Conservation (phyloP, 805 yeast genomes). For the Candida germanica region DNA sequence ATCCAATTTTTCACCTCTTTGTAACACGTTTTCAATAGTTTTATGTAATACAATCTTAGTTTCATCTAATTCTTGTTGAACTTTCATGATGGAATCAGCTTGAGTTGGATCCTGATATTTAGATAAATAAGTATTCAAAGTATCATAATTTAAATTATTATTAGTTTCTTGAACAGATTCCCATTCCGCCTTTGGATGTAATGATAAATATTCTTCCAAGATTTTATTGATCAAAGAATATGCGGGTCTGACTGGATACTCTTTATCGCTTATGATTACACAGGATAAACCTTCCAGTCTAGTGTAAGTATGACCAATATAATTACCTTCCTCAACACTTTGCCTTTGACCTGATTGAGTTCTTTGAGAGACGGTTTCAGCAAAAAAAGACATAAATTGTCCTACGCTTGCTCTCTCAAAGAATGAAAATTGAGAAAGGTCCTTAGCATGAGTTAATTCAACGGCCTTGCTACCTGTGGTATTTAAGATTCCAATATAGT, state of each 20-base stretch:
- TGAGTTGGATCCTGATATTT: slow-evolving; percentile 96
- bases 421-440: slow-evolving; percentile 80
- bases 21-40: slow-evolving; percentile 89
- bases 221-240: slow-evolving; percentile 88
- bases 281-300: slow-evolving; percentile 90
- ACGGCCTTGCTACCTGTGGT: slow-evolving; percentile 56
- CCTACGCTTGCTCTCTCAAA: slow-evolving; percentile 80
- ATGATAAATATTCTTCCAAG: slow-evolving; percentile 82
- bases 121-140: slow-evolving; percentile 64
- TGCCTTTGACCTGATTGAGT: slow-evolving; percentile 90
- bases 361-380: slow-evolving; percentile 85
- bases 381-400: slow-evolving; percentile 93
- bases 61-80: slow-evolving; percentile 96
- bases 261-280: slow-evolving; percentile 88
- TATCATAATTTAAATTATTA: slow-evolving; percentile 49
- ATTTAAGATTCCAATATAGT: slow-evolving; percentile 83
- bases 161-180: slow-evolving; percentile 41
- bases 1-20: slow-evolving; percentile 95
- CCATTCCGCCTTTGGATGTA: slow-evolving; percentile 79
- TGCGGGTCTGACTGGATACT: slow-evolving; percentile 96
- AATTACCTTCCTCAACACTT: slow-evolving; percentile 86
- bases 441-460: slow-evolving; percentile 77
- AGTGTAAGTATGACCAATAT: slow-evolving; percentile 88
- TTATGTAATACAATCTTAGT: slow-evolving; percentile 95
- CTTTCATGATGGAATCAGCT: slow-evolving; percentile 95